Percentiles rank a stretch among this genome's conserved stretches.
Evolutionary conservation across 768 basidiomycete species (phyloP).

Genomic region (Suillus decipiens): DNA sequence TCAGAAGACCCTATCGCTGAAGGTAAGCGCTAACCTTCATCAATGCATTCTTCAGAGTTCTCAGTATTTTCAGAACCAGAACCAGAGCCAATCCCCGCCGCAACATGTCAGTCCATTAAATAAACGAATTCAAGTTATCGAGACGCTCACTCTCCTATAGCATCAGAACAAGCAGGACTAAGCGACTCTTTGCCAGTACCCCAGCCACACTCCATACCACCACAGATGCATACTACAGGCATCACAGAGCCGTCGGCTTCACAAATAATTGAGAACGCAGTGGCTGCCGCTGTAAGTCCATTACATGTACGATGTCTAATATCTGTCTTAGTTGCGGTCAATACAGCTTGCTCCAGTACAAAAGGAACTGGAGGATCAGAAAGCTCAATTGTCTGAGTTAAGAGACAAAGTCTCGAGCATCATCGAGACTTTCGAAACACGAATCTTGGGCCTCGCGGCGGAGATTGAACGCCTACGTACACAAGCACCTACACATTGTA

Average conservation of each 20-base stretch:
- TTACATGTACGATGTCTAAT: neutral
- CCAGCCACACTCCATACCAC: neutral
- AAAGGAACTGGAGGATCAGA: conserved; percentile 49
- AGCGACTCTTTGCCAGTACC: neutral
- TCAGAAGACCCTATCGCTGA: conserved; percentile 58
- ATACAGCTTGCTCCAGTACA: conserved; percentile 52
- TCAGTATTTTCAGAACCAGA: conserved; percentile 31
- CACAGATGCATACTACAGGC: neutral
- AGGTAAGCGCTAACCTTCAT: conserved; percentile 35
- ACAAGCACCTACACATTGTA: conserved; percentile 16
- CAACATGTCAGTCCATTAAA: neutral
- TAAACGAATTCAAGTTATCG: neutral
- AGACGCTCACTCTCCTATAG: conserved; percentile 3
- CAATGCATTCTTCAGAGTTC: conserved; percentile 1
- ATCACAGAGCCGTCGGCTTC: neutral
- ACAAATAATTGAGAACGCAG: conserved; percentile 14
- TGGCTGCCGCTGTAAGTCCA: conserved; percentile 33
- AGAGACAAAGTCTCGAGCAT: conserved; percentile 32
- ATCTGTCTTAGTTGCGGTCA: conserved; percentile 11
- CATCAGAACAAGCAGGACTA: neutral
- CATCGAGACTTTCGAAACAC: conserved; percentile 35
- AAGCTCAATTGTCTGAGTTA: conserved; percentile 42
- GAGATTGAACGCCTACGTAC: conserved; percentile 37
- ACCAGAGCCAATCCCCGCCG: neutral
- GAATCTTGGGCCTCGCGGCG: conserved; percentile 37